Evolutionary conservation across 1,284 basidiomycete genomes (phyloP), one percentile per base, ranked within the genome.

Genomic region (Nidula niveotomentosa): DNA sequence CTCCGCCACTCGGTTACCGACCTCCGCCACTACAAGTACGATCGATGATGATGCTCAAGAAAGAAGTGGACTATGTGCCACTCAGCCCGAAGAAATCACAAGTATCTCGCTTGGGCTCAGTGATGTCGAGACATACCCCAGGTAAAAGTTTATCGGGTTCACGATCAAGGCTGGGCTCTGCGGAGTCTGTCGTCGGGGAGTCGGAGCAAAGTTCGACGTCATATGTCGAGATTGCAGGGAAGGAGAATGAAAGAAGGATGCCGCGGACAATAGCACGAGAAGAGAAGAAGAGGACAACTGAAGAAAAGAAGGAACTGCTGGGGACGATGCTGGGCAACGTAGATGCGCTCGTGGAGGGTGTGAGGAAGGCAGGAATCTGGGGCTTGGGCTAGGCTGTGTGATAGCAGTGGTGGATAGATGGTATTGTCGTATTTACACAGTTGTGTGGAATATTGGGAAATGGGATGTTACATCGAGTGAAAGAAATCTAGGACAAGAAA

Each of bases 281-380:
- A 23, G 58, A 53, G 8, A 63, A 68, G 49, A 71, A 76, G 54
- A 78, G 82, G 60, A 89, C 85, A 23, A 93, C 86, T 36, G 87
- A 91, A 56, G 90, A 95, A 75, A 95, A 95, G 76, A 94, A 91
- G 71, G 83, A 86, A 66, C 70, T 92, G 44, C 67, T 95, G 52
- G 87, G 88, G 0, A 84, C 82, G 51, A 88, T 93, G 84, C 69
- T 95, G 49, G 93, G 91, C 1, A 95, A 95, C 65, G 92, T 95
- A 6, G 92, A 94, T 66, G 87, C 90, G 48, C 78, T 94, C 8
- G 90, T 95, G 3, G 90, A 92, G 61, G 88, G 91, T 1, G 90
- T 94, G 17, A 79, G 88, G 58, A 89, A 86, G 70, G 90, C 89
- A 0, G 91, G 91, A 0, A 85, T 94, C 53, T 94, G 90, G 90